Percentiles rank a stretch among this genome's conserved stretches.
These are phyloP conservation scores for Stropharia rugosoannulata DNA, from an alignment of 768 basidiomycete species.

Conservation along the genomic window DNA sequence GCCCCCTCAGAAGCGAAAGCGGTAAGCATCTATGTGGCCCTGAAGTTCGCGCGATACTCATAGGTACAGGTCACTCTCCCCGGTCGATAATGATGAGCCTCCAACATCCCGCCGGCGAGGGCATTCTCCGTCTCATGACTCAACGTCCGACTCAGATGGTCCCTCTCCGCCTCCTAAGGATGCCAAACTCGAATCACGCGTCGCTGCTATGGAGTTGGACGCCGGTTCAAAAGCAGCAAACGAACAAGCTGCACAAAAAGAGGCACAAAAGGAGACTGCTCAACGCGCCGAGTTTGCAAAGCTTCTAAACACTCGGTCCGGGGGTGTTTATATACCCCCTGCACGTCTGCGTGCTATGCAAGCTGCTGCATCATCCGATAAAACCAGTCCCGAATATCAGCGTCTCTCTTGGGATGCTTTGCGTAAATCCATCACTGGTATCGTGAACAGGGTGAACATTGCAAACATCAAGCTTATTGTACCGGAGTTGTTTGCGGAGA, in stretches of 20 bases:
- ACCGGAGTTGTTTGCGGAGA: conserved; percentile 90
- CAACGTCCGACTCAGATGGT: conserved; percentile 47
- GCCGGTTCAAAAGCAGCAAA: conserved; percentile 34
- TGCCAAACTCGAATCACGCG: conserved; percentile 70
- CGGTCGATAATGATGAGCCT: conserved; percentile 38
- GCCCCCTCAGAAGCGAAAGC: conserved; percentile 46
- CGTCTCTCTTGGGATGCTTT: conserved; percentile 97
- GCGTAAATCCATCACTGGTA: conserved; percentile 97
- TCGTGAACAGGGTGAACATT: conserved; percentile 98
- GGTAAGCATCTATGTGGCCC: conserved; percentile 26
- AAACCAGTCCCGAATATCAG: conserved; percentile 87
- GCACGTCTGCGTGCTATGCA: conserved; percentile 90
- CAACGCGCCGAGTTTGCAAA: conserved; percentile 89
- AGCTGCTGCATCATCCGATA: conserved; percentile 78
- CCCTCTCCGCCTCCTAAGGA: conserved; percentile 73
- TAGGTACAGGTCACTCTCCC: conserved; percentile 43
- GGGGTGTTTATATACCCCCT: conserved; percentile 97
- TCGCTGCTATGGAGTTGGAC: conserved; percentile 69
- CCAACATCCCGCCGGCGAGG: conserved; percentile 45
- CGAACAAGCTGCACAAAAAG: conserved; percentile 39
- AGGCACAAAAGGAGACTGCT: conserved; percentile 52
- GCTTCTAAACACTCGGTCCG: conserved; percentile 75
- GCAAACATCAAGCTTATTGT: conserved; percentile 94
- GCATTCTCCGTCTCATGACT: conserved; percentile 35
- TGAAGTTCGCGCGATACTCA: neutral